Conservation (phyloP, 2,329 filamentous ascomycete genomes). For the Trichoderma cornu-damae region DNA sequence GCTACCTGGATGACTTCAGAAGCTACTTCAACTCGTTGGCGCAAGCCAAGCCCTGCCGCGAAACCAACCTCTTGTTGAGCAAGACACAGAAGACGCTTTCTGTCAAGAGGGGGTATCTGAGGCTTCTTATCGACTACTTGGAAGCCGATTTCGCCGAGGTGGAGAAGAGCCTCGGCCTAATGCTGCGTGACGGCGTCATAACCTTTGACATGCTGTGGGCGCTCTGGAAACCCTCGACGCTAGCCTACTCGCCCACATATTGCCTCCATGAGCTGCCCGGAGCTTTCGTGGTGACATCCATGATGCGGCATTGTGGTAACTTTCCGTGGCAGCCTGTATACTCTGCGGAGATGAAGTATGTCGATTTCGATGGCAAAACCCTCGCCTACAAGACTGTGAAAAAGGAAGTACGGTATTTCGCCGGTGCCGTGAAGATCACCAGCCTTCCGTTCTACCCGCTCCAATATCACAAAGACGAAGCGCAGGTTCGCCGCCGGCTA, state of each 20-base stretch:
- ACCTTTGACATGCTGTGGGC: conserved; percentile 88
- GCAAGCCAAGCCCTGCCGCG: conserved; percentile 44
- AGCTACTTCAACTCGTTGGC: conserved; percentile 59
- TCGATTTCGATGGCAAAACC: conserved; percentile 83
- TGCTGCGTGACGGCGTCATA: conserved; percentile 76
- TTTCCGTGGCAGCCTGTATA: conserved; percentile 77
- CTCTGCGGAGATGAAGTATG: conserved; percentile 69
- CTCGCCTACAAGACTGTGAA: conserved; percentile 71
- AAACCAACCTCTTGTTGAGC: conserved; percentile 52
- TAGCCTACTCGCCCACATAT: conserved; percentile 73
- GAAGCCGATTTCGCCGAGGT: conserved; percentile 73
- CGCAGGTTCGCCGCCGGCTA: conserved; percentile 58
- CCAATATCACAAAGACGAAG: conserved; percentile 70
- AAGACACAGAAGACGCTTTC: conserved; percentile 55
- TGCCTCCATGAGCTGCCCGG: conserved; percentile 70
- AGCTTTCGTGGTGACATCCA: conserved; percentile 78
- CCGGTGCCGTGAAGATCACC: conserved; percentile 76
- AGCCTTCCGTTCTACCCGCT: conserved; percentile 72
- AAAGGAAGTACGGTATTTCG: conserved; percentile 68
- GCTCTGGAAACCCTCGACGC: conserved; percentile 78
- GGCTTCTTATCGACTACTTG: conserved; percentile 69
- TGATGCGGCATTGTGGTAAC: too few relatives aligned
- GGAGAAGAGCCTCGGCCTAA: conserved; percentile 72
- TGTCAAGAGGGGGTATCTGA: conserved; percentile 60
- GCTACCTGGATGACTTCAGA: conserved; percentile 75